Evolutionary conservation across 495 filamentous ascomycete genomes (phyloP).

Genomic region (Jackrogersella multiformis): DNA sequence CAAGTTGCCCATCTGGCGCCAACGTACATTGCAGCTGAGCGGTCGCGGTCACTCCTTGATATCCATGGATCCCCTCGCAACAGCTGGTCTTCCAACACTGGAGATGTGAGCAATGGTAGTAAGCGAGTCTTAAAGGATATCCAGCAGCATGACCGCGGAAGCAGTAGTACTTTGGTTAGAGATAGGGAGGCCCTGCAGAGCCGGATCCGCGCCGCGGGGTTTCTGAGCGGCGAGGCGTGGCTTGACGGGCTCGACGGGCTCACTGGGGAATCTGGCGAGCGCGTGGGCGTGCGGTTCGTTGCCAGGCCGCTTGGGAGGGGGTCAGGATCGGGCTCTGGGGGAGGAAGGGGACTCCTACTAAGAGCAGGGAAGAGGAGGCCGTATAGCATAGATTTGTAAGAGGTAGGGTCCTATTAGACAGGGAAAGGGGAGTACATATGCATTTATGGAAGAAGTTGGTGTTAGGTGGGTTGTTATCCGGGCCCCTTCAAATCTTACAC

Average conservation of each 20-base stretch:
- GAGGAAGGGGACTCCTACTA: too few relatives aligned
- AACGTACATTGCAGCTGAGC: conserved; percentile 4
- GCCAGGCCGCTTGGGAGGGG: not conserved
- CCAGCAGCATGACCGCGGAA: not conserved
- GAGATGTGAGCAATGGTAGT: not conserved
- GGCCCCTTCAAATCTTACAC: too few relatives aligned
- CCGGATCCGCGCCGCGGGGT: not conserved
- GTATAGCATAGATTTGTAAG: not conserved
- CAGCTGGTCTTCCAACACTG: not conserved
- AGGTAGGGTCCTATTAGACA: too few relatives aligned
- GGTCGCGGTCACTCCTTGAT: not conserved
- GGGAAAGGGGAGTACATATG: too few relatives aligned
- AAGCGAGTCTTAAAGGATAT: not conserved
- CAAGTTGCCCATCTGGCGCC: conserved; percentile 18
- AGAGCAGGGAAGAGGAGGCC: too few relatives aligned
- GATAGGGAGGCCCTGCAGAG: not conserved
- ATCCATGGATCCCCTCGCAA: not conserved
- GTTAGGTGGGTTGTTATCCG: too few relatives aligned
- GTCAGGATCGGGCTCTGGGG: not conserved
- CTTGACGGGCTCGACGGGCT: not conserved
- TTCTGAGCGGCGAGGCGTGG: not conserved
- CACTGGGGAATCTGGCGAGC: not conserved
- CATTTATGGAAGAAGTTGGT: too few relatives aligned
- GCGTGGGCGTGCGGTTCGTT: not conserved
- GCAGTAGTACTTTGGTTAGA: not conserved